phyloP scores from a whole-genome alignment of 2,329 filamentous ascomycete genomes.

The Phialophora macrospora region DNA sequence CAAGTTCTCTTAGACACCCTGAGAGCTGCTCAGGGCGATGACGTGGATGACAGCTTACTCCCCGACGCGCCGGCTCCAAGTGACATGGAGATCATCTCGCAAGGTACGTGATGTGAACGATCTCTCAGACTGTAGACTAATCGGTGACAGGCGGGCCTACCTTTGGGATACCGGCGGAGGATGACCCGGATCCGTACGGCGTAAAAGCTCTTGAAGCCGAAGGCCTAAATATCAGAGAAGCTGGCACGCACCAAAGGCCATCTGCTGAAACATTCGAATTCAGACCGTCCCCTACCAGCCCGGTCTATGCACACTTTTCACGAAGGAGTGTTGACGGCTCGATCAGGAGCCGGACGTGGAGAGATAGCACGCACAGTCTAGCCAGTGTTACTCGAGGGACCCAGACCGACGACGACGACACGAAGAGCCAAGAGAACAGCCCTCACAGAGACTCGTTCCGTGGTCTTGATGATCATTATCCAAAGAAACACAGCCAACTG shows the following conservation, averaged over 20 bases:
- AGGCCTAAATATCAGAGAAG: conserved; percentile 86
- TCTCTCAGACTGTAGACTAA: conserved; percentile 37
- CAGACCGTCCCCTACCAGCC: conserved; percentile 75
- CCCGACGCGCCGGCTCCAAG: conserved; percentile 73
- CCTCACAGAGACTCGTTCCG: conserved; percentile 38
- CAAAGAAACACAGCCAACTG: conserved; percentile 34
- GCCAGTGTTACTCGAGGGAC: conserved; percentile 64
- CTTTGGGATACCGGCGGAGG: conserved; percentile 78
- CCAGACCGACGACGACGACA: conserved; percentile 67
- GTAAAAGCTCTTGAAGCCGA: conserved; percentile 89
- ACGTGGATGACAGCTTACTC: conserved; percentile 72
- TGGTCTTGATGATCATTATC: conserved; percentile 11
- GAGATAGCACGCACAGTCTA: conserved; percentile 70
- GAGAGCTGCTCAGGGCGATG: conserved; percentile 84
- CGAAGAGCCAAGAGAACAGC: conserved; percentile 61
- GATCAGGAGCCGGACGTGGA: conserved; percentile 69
- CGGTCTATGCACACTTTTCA: conserved; percentile 62
- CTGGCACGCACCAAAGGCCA: conserved; percentile 75
- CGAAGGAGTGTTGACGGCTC: conserved; percentile 75
- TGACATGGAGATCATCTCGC: conserved; percentile 65
- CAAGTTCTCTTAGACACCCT: conserved; percentile 77
- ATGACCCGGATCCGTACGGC: conserved; percentile 91
- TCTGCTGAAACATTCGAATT: conserved; percentile 82
- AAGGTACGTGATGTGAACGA: conserved; percentile 54
- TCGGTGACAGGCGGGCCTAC: conserved; percentile 45